Evolutionary conservation across 2,329 filamentous ascomycete genomes (phyloP), one percentile per base, ranked within the genome.

Genomic region (Neocucurbitaria cava): DNA sequence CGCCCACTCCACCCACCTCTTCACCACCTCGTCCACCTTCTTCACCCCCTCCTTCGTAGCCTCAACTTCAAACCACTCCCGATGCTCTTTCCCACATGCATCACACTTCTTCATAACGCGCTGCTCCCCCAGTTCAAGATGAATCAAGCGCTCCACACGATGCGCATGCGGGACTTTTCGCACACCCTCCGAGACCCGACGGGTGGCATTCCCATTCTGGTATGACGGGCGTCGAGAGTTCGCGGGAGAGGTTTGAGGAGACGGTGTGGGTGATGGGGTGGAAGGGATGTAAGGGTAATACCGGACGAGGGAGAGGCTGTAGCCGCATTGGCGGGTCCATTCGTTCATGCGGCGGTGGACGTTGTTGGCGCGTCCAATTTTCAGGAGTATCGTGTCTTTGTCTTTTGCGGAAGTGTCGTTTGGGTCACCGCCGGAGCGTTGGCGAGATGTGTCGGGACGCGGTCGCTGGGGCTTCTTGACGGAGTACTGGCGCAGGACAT

Each of bases 1-100:
- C 49, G 89, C 90, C 92, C 93, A 98, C 10, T 85, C 85, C 8
- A 93, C 87, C 95, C 95, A 99, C 61, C 92, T 79, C 69, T 88
- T 85, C 36, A 96, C 87, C 54, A 92, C 86, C 61, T 90, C 87
- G 76, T 91, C 88, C 9, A 91, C 85, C 23, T 70, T 82, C 56
- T 82, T 85, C 3, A 98, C 82, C 0, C 88, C 90, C 24, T 88
- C 83, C 60, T 87, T 84, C 20, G 81, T 88, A 0, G 91, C 90
- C 58, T 91, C 87, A 1, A 97, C 87, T 77, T 96, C 90, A 73
- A 99, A 99, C 94, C 94, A 99, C 78, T 99, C 95, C 47, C 89
- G 82, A 75, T 99, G 95, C 66, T 92, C 88, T 69, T 87, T 88
- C 1, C 92, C 92, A 71, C 95, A 99, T 1, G 87, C 84, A 4